phyloP scores from a whole-genome alignment of 345 rosid genomes.

The Microcos paniculata region DNA sequence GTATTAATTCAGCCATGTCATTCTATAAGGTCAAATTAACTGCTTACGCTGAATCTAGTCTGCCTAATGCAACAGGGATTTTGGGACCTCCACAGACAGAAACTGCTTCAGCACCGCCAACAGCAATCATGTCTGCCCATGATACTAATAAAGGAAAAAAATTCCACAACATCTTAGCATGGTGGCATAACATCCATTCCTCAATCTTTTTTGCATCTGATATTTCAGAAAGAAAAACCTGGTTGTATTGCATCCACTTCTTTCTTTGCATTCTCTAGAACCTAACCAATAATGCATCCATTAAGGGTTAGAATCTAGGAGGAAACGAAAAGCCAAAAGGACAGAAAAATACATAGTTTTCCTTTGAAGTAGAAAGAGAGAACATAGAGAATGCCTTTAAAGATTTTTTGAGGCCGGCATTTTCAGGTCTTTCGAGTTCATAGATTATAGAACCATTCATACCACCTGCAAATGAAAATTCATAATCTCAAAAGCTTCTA shows the following conservation, averaged over 20 bases:
- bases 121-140: conserved; percentile 94
- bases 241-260: conserved; percentile 60
- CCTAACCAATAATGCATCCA: conserved; percentile 49
- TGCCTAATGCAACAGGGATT: conserved; percentile 66
- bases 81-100: conserved; percentile 89
- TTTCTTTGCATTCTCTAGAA: conserved; percentile 77
- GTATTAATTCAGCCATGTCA: background rate
- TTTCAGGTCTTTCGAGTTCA: conserved; percentile 93
- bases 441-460: conserved; percentile 86
- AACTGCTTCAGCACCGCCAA: conserved; percentile 91
- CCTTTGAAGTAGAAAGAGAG: background rate
- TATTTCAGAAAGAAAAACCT: conserved; percentile 42
- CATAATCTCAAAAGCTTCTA: background rate
- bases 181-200: conserved; percentile 6
- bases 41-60: conserved; percentile 73
- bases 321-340: background rate
- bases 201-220: conserved; percentile 15
- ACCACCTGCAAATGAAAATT: conserved; percentile 55
- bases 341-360: background rate
- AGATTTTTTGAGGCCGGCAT: conserved; percentile 79
- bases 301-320: conserved; percentile 31
- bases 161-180: conserved; percentile 26
- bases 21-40: conserved; percentile 1
- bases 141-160: conserved; percentile 60
- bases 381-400: conserved; percentile 47